Evolutionary conservation across 371 early-diverging fungal species (phyloP), one percentile per base, ranked within the genome.

Genomic region (Actinomortierella wolfii): DNA sequence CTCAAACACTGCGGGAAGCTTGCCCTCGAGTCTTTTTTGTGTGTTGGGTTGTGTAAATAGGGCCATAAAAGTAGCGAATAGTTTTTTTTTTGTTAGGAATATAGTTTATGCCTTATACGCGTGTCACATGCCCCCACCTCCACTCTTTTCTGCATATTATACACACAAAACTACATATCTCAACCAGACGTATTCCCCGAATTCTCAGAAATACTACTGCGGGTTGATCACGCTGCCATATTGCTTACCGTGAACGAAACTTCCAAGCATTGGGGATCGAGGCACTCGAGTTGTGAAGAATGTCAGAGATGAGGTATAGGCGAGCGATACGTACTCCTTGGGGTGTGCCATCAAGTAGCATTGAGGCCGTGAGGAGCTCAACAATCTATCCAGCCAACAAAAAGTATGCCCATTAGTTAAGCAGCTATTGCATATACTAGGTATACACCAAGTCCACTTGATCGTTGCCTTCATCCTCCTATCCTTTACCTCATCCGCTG

Each of bases 251-350:
- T 25, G 83, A 78, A 41, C 97, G 79, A 59, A 89, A 89, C 70
- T 90, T 86, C 96, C 96, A 96, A 9, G 91, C 96, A 67, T 91
- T 90, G 9, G 92, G 87, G 0, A 95, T 82, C 13, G 86, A 84
- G 6, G 86, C 87, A 40, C 89, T 86, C 56, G 90, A 83, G 76
- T 96, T 96, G 71, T 92, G 91, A 24, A 96, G 78, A 17, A 96
- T 87, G 57, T 97, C 97, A 0, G 90, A 91, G 7, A 96, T 82
- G 11, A 96, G 77, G 64, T 89, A 89, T 17, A 97, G 76, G 29
- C 93, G 78, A 0, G 94, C 89, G 21, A 95, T 61, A 66, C 93
- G 92, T 7, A 78, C 77, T 15, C 84, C 80, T 4, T 91, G 65
- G 13, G 89, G 86, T 0, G 91, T 87, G 8, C 71, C 78, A 1